Evolutionary conservation across 768 basidiomycete species (phyloP).

Genomic region (Mycena sanguinolenta): DNA sequence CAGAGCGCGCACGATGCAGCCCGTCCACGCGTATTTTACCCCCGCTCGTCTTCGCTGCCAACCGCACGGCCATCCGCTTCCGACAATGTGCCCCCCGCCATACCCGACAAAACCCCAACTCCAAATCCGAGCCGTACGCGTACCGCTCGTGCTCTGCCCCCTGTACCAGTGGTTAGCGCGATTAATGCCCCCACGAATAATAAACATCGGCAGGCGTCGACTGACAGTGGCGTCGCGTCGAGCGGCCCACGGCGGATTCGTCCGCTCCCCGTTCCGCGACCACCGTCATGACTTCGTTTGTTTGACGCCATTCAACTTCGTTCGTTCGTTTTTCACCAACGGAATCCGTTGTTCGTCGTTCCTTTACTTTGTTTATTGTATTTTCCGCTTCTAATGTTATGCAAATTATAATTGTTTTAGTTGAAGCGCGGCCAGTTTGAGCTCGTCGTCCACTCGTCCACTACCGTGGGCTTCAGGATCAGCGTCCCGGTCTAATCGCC

Average conservation of each 20-base stretch:
- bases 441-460: too few relatives aligned
- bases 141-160: constrained; percentile 23
- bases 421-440: too few relatives aligned
- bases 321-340: background rate
- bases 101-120: background rate
- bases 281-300: background rate
- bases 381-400: background rate
- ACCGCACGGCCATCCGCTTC: background rate
- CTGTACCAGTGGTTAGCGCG: background rate
- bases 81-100: background rate
- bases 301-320: background rate
- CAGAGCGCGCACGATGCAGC: constrained; percentile 27
- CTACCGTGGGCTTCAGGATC: too few relatives aligned
- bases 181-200: background rate
- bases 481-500: too few relatives aligned
- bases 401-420: background rate
- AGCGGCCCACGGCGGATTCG: constrained; percentile 5
- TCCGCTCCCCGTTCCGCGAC: constrained; percentile 25
- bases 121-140: too few relatives aligned
- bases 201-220: background rate
- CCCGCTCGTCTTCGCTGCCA: constrained; percentile 36
- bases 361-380: background rate
- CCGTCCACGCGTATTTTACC: constrained; percentile 32
- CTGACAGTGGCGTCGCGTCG: background rate
- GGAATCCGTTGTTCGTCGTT: background rate